Evolutionary conservation across 2,329 filamentous ascomycete genomes (phyloP).

Genomic region (Colletotrichum limetticola): DNA sequence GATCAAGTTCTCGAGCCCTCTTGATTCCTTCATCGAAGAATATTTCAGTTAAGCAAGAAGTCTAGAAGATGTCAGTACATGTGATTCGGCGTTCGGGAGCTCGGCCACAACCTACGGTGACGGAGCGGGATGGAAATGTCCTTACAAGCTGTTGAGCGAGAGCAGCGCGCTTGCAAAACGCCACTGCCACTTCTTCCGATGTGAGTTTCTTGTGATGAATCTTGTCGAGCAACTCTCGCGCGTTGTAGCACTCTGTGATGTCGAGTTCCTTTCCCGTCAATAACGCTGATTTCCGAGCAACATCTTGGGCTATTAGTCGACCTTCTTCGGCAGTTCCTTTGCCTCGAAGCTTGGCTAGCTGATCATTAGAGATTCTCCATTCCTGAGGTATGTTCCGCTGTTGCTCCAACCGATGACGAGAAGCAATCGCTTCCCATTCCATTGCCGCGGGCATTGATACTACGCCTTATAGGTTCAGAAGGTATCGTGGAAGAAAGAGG

Average conservation of each 20-base stretch:
- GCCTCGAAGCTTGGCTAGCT: slow-evolving; percentile 17
- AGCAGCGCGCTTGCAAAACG: slow-evolving; percentile 43
- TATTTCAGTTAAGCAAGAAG: slow-evolving; percentile 58
- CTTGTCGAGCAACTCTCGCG: slow-evolving; percentile 32
- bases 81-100: background rate
- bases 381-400: slow-evolving; percentile 28
- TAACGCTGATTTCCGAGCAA: slow-evolving; percentile 21
- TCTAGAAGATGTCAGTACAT: slow-evolving; percentile 22
- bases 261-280: slow-evolving; percentile 37
- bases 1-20: slow-evolving; percentile 57
- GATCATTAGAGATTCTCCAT: slow-evolving; percentile 24
- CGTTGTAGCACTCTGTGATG: slow-evolving; percentile 37
- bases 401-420: slow-evolving; percentile 26
- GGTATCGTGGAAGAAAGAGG: too few species aligned
- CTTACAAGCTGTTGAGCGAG: slow-evolving; percentile 41
- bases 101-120: background rate
- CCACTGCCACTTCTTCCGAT: slow-evolving; percentile 39
- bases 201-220: slow-evolving; percentile 36
- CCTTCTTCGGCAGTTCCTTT: slow-evolving; percentile 27
- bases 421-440: slow-evolving; percentile 30
- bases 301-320: slow-evolving; percentile 24
- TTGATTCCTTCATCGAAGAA: slow-evolving; percentile 60
- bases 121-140: background rate
- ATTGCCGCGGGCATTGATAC: background rate
- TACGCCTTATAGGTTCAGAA: background rate